Evolutionary conservation across 495 filamentous ascomycete species (phyloP), one percentile per base, ranked within the genome.

Genomic region (Lepraria neglecta): DNA sequence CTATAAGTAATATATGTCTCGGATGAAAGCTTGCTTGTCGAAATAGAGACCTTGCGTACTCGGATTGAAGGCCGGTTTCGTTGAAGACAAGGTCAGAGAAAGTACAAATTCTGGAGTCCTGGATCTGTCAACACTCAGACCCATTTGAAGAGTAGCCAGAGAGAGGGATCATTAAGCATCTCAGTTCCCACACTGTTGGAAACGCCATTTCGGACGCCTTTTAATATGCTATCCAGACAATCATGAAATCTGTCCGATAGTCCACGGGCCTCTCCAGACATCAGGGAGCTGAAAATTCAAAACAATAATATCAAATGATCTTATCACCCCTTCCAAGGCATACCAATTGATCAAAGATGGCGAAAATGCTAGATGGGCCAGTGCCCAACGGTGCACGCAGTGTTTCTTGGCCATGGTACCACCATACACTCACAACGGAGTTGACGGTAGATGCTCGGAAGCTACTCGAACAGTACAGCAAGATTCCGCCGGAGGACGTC

Each of bases 371-470:
- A 2, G 59, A 65, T 48, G 64, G 66, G 6, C 66, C 66, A 17
- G 58, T 64, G 43, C 66, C 64, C 27, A 59, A 63, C 10, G 64
- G 64, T 44, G 64, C 67, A 33, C 53, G 65, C 14, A 67, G 64
- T 43, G 65, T 67, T 2, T 64, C 64, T 27, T 69, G 67, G 67
- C 67, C 67, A 17, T 69, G 67, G 67, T 69, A 69, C 47, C 64
- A 67, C 35, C 65, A 66, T 42, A 51, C 59, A 24, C 48, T 69
- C 17, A 59, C 38, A 27, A 48, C 43, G 27, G 61, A 70, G 28
- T 12, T 68, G n/a, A 66, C 56, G 4, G 24, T 44, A 12, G 60
- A 70, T 27, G 67, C 68, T 15, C 58, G 63, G 3, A 52, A 64
- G 19, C 45, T 71, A 14, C 67, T 71, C 24, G 67, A 68, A 40